Conservation (phyloP, 805 yeast genomes). For the Sungouiella thailandica region DNA sequence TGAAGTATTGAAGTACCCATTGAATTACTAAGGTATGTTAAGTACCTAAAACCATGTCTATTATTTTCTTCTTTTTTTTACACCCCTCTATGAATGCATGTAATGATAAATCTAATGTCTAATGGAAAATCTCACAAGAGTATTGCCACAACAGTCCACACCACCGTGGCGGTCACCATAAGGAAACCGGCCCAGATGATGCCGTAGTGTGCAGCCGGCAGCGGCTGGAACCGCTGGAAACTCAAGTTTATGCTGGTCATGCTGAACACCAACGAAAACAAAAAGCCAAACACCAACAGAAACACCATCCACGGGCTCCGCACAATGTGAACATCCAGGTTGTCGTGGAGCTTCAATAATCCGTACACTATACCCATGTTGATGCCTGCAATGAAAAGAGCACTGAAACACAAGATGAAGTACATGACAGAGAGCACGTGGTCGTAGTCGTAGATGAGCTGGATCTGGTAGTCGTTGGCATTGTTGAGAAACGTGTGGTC, state of each 20-base stretch:
- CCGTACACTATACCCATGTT: conserved; percentile 37
- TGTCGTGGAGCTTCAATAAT: conserved; percentile 19
- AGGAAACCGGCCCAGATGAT: conserved; percentile 23
- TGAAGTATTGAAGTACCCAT: too few relatives aligned
- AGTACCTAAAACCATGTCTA: too few relatives aligned
- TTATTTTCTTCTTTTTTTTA: too few relatives aligned
- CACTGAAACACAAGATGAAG: conserved; percentile 30
- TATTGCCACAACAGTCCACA: conserved; percentile 13
- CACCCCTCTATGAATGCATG: too few relatives aligned
- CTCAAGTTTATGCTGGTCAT: conserved; percentile 31
- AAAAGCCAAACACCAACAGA: conserved; percentile 26
- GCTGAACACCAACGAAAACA: conserved; percentile 29
- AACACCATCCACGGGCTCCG: conserved; percentile 31
- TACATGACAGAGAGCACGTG: conserved; percentile 31
- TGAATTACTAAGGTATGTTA: too few relatives aligned
- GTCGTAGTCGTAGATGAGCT: conserved; percentile 33
- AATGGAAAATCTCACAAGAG: too few relatives aligned
- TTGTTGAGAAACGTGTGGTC: conserved; percentile 22
- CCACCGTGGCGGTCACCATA: conserved; percentile 18
- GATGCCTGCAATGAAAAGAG: conserved; percentile 34
- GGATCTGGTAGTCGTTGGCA: conserved; percentile 18
- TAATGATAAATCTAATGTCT: too few relatives aligned
- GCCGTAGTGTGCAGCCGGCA: conserved; percentile 22
- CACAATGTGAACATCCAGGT: conserved; percentile 19
- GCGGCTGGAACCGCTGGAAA: conserved; percentile 24